Evolutionary conservation across 805 yeast species (phyloP), one percentile per base, ranked within the genome.

Genomic region (Lipomyces yamanashiensis): DNA sequence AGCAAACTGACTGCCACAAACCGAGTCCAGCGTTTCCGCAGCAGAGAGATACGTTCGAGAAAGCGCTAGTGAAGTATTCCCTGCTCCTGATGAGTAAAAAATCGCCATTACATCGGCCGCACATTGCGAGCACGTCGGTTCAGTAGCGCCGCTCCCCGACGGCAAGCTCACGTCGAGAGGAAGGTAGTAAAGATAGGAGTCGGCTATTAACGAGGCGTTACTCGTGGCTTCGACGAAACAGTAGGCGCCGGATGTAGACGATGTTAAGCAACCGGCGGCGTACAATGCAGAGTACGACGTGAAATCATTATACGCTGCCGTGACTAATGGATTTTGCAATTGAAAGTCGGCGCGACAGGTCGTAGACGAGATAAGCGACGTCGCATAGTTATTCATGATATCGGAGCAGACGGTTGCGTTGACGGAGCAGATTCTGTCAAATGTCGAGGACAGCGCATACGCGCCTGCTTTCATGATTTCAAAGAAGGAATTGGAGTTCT

Each of bases 121-220:
- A 58, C 76, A 74, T 10, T 53, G 51, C 12, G 72, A 59, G 58
- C 76, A 74, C 3, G 71, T 49, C 1, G 74, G 71, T 1, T 54
- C 50, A 1, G 64, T 47, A 1, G 58, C 62, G 33, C 21, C 13
- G 7, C 28, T 28, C 28, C 28, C 19, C 19, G 43, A 61, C 19
- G 76, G 76, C 48, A 68, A 68, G 8, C 67, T 45, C 12, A 68
- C 65, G 17, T 73, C 76, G 36, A 74, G 66, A 8, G 76, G 75
- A 45, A 74, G 63, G 39, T 71, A 71, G 57, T 73, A 74, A 41
- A 74, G 66, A 54, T 68, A 72, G 28, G 73, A 71, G 54, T 74
- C 74, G 6, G 64, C 62, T n/a, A 63, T 53, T 34, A 57, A 64
- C 33, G 54, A 54, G 19, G 63, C 36, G 58, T 71, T 63, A 8